phyloP scores from a whole-genome alignment of 2,329 filamentous ascomycete species.

The Colletotrichum nymphaeae region DNA sequence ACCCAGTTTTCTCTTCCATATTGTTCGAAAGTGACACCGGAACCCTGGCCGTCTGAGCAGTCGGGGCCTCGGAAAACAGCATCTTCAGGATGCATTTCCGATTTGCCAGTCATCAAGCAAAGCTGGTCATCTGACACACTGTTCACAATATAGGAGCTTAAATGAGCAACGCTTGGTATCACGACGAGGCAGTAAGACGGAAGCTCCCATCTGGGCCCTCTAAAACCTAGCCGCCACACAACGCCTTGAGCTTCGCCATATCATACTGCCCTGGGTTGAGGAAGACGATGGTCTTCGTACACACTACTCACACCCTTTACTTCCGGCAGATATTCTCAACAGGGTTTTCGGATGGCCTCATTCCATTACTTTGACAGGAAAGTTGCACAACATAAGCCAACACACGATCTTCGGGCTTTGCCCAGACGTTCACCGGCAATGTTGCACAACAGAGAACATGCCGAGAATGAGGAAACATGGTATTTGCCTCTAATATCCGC shows the following conservation, averaged over 20 bases:
- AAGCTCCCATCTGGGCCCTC: background rate
- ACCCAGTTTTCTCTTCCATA: background rate
- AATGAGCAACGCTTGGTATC: background rate
- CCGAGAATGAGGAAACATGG: background rate
- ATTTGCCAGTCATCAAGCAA: too few species aligned
- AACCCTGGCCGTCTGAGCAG: background rate
- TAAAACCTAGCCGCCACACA: background rate
- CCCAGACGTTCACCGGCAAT: background rate
- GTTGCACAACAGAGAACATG: constrained; percentile 5
- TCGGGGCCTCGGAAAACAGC: background rate
- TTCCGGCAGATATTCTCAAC: too few species aligned
- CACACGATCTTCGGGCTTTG: background rate
- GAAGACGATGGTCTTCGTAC: background rate
- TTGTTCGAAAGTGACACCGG: background rate
- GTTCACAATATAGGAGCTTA: background rate
- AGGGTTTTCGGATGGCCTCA: background rate
- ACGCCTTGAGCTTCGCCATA: background rate
- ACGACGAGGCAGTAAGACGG: background rate
- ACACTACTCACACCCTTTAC: background rate
- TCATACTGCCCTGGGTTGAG: background rate
- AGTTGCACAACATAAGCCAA: constrained; percentile 1
- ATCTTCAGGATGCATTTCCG: background rate
- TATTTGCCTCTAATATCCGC: background rate
- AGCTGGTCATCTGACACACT: background rate
- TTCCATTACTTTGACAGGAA: background rate